Conservation (phyloP, 75 land plant species). For the Cupressus sempervirens region DNA sequence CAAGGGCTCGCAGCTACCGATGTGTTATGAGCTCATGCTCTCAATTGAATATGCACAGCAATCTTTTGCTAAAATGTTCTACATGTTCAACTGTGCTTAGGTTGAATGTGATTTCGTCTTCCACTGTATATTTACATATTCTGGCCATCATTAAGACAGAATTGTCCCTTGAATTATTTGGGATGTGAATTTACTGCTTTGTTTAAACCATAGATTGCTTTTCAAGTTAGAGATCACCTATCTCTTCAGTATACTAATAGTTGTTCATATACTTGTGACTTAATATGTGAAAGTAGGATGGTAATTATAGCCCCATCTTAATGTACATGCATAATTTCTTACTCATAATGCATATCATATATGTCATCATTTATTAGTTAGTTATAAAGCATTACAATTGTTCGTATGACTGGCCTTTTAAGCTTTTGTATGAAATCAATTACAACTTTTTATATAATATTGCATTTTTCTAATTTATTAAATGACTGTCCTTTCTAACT, state of each 20-base stretch:
- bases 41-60: too few species aligned
- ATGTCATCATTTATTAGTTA: background rate
- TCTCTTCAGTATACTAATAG: background rate
- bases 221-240: background rate
- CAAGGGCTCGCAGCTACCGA: too few species aligned
- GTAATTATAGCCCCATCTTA: background rate
- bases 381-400: background rate
- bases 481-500: background rate
- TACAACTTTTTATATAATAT: background rate
- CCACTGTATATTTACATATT: background rate
- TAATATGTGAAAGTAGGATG: background rate
- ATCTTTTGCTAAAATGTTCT: too few species aligned
- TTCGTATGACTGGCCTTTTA: background rate
- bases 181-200: background rate
- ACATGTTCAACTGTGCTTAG: too few species aligned
- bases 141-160: too few species aligned
- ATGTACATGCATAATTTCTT: background rate
- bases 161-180: too few species aligned
- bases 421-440: background rate
- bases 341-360: background rate
- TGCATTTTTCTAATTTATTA: background rate
- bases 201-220: background rate
- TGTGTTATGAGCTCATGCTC: too few species aligned
- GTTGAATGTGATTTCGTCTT: background rate
- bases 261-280: background rate